phyloP scores from a whole-genome alignment of 345 rosid genomes.

The Gossypium rotundifolium region DNA sequence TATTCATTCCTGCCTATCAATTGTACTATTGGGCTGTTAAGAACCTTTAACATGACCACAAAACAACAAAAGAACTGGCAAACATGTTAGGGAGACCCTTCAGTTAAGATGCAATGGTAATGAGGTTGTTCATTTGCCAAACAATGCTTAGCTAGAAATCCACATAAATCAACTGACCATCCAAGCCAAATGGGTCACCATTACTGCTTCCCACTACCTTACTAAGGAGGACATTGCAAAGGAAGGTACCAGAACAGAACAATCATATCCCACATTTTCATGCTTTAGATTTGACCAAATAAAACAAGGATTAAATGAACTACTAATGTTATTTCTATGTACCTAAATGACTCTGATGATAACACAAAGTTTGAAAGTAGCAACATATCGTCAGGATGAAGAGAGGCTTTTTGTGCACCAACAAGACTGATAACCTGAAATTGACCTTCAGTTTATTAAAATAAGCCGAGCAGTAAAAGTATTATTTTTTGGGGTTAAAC shows the following conservation, averaged over 20 bases:
- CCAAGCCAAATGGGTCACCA: background rate
- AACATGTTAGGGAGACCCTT: background rate
- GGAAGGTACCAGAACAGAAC: background rate
- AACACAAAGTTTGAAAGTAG: conserved; percentile 86
- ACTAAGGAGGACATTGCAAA: background rate
- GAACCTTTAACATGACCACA: background rate
- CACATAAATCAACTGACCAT: background rate
- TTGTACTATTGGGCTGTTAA: background rate
- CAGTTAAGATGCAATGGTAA: background rate
- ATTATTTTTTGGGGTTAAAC: background rate
- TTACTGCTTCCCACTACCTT: background rate
- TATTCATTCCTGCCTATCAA: background rate
- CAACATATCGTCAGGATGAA: conserved; percentile 94
- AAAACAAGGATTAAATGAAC: background rate
- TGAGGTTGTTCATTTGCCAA: background rate
- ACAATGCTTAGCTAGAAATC: background rate
- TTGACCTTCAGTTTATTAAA: conserved; percentile 15
- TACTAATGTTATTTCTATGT: conserved; percentile 24
- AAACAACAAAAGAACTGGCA: background rate
- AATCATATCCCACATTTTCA: background rate
- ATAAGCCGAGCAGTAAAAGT: conserved; percentile 5
- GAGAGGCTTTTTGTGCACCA: conserved; percentile 96
- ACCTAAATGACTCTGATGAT: conserved; percentile 95
- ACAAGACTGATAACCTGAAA: conserved; percentile 88
- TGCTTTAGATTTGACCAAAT: background rate